Evolutionary conservation across 2,329 filamentous ascomycete species (phyloP).

Genomic region (Verticillium isaacii): DNA sequence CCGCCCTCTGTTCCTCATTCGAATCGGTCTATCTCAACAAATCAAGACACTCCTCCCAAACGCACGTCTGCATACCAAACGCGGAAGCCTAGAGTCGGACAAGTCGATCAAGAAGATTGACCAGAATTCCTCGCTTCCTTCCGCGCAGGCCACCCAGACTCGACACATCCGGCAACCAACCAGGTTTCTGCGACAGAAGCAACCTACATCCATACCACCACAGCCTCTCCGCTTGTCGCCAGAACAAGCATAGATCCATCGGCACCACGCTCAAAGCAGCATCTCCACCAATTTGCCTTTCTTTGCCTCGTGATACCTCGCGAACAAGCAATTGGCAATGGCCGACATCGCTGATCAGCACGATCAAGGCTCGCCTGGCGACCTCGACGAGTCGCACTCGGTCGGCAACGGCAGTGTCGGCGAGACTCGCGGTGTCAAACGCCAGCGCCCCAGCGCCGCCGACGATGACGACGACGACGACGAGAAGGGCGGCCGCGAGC

Average conservation of each 20-base stretch:
- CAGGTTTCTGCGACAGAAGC: slow-evolving; percentile 50
- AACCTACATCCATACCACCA: slow-evolving; percentile 20
- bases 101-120: slow-evolving; percentile 33
- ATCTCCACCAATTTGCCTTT: slow-evolving; percentile 56
- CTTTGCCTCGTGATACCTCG: slow-evolving; percentile 43
- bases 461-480: slow-evolving; percentile 98
- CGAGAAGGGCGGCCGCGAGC: slow-evolving; percentile 95
- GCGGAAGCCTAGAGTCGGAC: slow-evolving; percentile 22
- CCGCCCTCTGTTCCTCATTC: not conserved
- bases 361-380: slow-evolving; percentile 69
- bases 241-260: slow-evolving; percentile 63
- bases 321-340: slow-evolving; percentile 42
- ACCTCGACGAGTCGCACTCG: slow-evolving; percentile 67
- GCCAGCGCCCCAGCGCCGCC: slow-evolving; percentile 72
- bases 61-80: slow-evolving; percentile 18
- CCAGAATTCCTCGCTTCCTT: slow-evolving; percentile 41
- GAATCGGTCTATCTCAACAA: slow-evolving; percentile 2
- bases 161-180: slow-evolving; percentile 44
- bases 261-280: slow-evolving; percentile 61
- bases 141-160: slow-evolving; percentile 30
- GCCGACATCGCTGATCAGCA: slow-evolving; percentile 76
- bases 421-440: slow-evolving; percentile 83
- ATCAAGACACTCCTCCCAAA: not conserved
- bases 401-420: slow-evolving; percentile 58
- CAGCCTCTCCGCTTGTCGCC: slow-evolving; percentile 50